phyloP scores from a whole-genome alignment of 805 yeast genomes.

The Schwanniomyces polymorphus region DNA sequence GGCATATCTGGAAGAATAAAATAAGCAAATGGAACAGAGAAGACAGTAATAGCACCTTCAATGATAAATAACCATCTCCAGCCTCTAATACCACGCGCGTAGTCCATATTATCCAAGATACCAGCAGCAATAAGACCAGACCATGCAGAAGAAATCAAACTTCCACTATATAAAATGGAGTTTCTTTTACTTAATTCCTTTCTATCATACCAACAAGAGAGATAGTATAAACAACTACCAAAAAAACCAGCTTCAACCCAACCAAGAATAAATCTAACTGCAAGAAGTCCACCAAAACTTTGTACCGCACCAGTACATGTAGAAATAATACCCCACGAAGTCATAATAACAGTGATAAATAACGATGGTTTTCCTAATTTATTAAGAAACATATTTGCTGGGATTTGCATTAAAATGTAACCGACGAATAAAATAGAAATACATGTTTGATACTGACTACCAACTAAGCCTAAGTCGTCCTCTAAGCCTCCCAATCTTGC shows the following conservation, averaged over 20 bases:
- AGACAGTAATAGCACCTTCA: conserved; percentile 55
- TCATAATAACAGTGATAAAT: conserved; percentile 50
- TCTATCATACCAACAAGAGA: conserved; percentile 57
- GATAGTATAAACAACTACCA: conserved; percentile 47
- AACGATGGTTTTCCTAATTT: conserved; percentile 50
- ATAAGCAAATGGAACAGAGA: conserved; percentile 44
- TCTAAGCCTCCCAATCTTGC: conserved; percentile 53
- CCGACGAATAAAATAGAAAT: conserved; percentile 54
- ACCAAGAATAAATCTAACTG: conserved; percentile 49
- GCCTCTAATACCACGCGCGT: conserved; percentile 38
- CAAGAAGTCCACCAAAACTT: conserved; percentile 43
- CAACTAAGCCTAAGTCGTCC: conserved; percentile 41
- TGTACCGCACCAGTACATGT: conserved; percentile 50
- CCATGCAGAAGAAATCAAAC: conserved; percentile 53
- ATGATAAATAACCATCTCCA: conserved; percentile 61
- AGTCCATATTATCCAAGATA: conserved; percentile 43
- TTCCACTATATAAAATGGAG: conserved; percentile 51
- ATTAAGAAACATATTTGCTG: conserved; percentile 47
- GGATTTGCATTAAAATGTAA: conserved; percentile 49
- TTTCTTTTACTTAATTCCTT: conserved; percentile 51
- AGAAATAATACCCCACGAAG: conserved; percentile 50
- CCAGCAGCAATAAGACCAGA: conserved; percentile 58
- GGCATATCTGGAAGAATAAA: conserved; percentile 55
- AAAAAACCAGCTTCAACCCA: conserved; percentile 48
- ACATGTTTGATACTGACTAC: conserved; percentile 48